A percentile compares a stretch with the other conserved stretches of the same genome.
Conservation (phyloP, 176 grass and related monocot species). For the Carex myosuroides region DNA sequence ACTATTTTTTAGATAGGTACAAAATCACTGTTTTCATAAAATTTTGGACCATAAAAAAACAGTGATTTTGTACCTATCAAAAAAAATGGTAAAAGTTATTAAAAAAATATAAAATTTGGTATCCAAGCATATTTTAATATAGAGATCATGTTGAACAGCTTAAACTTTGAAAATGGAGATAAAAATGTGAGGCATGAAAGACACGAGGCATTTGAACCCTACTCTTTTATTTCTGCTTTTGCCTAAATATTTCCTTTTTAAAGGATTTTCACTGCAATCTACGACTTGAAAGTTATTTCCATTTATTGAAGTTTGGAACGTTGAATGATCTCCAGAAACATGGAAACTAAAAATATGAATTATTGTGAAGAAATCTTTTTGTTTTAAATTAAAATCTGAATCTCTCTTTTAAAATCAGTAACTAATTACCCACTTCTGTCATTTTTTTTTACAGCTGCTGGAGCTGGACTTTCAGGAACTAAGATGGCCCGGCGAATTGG, state of each 20-base stretch:
- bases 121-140: no score
- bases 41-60: no score
- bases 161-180: no score
- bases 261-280: background rate
- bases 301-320: background rate
- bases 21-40: no score
- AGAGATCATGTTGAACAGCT: no score
- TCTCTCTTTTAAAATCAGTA: background rate
- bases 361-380: background rate
- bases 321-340: background rate
- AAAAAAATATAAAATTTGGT: no score
- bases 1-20: no score
- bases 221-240: background rate
- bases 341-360: background rate
- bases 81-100: no score
- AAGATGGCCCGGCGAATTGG: slow-evolving; percentile 96
- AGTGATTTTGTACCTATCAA: no score
- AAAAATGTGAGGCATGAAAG: no score
- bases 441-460: slow-evolving; percentile 66
- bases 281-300: background rate
- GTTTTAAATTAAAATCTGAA: background rate
- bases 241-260: background rate
- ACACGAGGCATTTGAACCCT: no score
- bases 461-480: slow-evolving; percentile 85
- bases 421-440: slow-evolving; percentile 23